phyloP scores from a whole-genome alignment of 805 yeast species.

The Lipomyces anomalus region DNA sequence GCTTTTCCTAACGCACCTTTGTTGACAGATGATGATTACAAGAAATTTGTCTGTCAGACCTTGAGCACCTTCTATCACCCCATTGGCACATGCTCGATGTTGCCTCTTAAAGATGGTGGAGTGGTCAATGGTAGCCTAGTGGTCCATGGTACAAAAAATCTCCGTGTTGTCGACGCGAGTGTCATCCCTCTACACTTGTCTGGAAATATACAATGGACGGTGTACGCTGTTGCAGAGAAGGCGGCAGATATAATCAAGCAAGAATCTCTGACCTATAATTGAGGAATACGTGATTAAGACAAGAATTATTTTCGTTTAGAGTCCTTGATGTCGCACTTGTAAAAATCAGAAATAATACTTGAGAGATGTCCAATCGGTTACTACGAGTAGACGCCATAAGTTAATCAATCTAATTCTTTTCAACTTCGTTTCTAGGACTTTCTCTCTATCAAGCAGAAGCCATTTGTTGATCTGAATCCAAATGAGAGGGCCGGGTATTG shows the following conservation, averaged over 20 bases:
- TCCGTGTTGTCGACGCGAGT: constrained; percentile 34
- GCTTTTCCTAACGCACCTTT: background rate
- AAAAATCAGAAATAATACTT: too few relatives aligned
- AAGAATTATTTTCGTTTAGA: too few relatives aligned
- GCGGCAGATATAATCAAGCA: constrained; percentile 30
- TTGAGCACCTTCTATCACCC: constrained; percentile 1
- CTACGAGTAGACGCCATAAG: too few relatives aligned
- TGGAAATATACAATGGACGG: background rate
- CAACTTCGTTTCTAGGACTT: too few relatives aligned
- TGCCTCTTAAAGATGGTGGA: constrained; percentile 15
- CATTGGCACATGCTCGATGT: constrained; percentile 2
- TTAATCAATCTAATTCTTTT: too few relatives aligned
- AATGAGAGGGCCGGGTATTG: too few relatives aligned
- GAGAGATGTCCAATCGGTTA: too few relatives aligned
- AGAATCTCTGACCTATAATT: too few relatives aligned
- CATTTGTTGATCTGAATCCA: too few relatives aligned
- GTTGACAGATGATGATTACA: constrained; percentile 1
- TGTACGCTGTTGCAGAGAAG: constrained; percentile 1
- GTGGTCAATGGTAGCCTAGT: constrained; percentile 20
- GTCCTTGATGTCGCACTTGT: too few relatives aligned
- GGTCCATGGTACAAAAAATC: constrained; percentile 31
- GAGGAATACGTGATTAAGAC: too few relatives aligned
- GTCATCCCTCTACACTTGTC: constrained; percentile 26
- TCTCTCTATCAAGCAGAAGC: too few relatives aligned
- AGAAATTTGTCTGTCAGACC: background rate